A percentile compares a stretch with the other conserved stretches of the same genome.
phyloP scores from a whole-genome alignment of 2,329 filamentous ascomycete species.

The Colletotrichum eremochloae region DNA sequence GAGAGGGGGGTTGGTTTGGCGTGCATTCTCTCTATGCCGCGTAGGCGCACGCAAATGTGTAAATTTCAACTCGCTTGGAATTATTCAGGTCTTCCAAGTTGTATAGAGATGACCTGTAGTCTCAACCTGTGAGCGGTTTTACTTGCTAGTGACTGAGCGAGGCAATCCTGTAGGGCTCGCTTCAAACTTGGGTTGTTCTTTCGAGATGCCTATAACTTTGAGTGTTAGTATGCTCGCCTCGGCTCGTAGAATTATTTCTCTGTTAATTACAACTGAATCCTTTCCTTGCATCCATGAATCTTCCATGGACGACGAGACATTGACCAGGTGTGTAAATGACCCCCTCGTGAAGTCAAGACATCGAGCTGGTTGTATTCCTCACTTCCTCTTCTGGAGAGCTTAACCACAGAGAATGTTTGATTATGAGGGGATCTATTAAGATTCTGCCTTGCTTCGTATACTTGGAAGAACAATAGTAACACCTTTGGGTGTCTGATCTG shows the following conservation, averaged over 20 bases:
- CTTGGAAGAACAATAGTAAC: neutral
- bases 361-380: neutral
- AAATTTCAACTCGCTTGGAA: neutral
- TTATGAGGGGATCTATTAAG: accelerated
- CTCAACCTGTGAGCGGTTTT: neutral
- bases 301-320: neutral
- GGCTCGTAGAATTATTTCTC: neutral
- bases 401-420: neutral
- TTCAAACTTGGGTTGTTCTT: neutral
- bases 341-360: neutral
- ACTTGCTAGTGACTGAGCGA: neutral
- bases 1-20: neutral
- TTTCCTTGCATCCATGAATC: neutral
- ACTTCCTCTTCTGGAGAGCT: no score
- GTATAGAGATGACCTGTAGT: no score
- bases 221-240: neutral
- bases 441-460: neutral
- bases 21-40: neutral
- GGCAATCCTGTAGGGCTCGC: neutral
- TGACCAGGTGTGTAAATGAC: neutral
- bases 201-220: neutral
- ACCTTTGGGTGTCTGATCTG: neutral
- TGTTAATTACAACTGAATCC: neutral
- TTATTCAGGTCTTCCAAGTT: neutral
- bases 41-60: neutral